phyloP scores from a whole-genome alignment of 169 alveolate species.

The Toxoplasma gondii region DNA sequence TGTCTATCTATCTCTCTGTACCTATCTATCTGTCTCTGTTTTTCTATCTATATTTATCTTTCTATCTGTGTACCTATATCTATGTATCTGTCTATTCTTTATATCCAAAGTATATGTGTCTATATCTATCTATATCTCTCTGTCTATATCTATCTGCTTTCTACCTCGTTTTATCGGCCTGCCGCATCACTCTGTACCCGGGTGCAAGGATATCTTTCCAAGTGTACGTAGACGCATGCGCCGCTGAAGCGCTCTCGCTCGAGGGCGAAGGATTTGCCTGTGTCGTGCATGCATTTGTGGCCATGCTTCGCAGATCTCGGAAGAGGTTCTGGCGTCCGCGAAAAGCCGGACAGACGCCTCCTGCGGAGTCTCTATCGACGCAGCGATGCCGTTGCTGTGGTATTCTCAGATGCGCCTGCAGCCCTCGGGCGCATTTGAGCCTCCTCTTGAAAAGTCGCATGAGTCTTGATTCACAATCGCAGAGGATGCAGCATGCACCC shows the following conservation, averaged over 20 bases:
- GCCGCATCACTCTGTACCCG: too few species aligned
- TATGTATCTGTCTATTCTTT: too few species aligned
- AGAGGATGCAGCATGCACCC: too few species aligned
- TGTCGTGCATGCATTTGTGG: neutral
- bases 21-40: neutral
- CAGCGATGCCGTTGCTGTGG: neutral
- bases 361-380: neutral
- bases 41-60: neutral
- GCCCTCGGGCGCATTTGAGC: constrained; percentile 8
- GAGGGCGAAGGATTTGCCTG: neutral
- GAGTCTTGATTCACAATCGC: neutral
- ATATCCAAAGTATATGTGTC: neutral
- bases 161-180: too few species aligned
- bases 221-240: too few species aligned
- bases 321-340: neutral
- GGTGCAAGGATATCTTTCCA: too few species aligned
- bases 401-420: constrained; percentile 40
- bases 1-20: neutral
- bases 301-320: neutral
- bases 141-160: too few species aligned
- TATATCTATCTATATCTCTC: too few species aligned
- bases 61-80: neutral
- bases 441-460: neutral
- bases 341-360: neutral
- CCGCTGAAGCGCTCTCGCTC: too few species aligned